A percentile compares a stretch with the other conserved stretches of the same genome.
These are phyloP conservation scores for Penicillium ucsense DNA, from an alignment of 495 filamentous ascomycete genomes.

Conservation along the genomic window DNA sequence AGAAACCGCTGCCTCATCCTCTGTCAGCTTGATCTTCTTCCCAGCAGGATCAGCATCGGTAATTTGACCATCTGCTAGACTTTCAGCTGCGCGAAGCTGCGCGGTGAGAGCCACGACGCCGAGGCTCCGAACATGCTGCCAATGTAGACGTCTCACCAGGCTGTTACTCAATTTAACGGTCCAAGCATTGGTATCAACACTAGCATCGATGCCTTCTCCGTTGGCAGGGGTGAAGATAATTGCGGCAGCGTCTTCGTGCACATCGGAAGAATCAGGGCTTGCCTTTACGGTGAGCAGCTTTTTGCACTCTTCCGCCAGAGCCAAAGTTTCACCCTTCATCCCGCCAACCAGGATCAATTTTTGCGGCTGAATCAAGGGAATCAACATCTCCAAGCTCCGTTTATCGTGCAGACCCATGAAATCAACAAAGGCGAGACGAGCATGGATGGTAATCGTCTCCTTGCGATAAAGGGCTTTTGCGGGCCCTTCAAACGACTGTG, in stretches of 20 bases:
- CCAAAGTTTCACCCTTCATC: constrained; percentile 60
- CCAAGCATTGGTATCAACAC: constrained; percentile 97
- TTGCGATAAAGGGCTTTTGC: constrained; percentile 58
- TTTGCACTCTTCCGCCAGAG: constrained; percentile 71
- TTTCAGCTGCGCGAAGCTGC: constrained; percentile 35
- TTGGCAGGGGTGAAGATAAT: constrained; percentile 73
- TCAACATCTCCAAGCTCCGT: constrained; percentile 83
- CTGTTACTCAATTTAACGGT: constrained; percentile 76
- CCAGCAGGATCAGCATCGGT: constrained; percentile 35
- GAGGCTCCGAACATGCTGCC: constrained; percentile 86
- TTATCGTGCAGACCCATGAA: constrained; percentile 90
- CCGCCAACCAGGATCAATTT: constrained; percentile 88
- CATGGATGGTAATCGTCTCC: constrained; percentile 52
- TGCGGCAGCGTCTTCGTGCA: constrained; percentile 26
- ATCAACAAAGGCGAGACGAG: constrained; percentile 78
- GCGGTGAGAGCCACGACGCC: constrained; percentile 84
- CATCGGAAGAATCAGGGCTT: constrained; percentile 22
- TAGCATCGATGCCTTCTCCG: constrained; percentile 69
- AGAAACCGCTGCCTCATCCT: constrained; percentile 26
- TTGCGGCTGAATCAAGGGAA: constrained; percentile 86
- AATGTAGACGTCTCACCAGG: constrained; percentile 74
- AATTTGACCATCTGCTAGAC: constrained; percentile 19
- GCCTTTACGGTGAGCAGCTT: constrained; percentile 54
- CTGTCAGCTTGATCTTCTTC: constrained; percentile 60
- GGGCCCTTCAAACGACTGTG: constrained; percentile 50